These are phyloP conservation scores for Pilobolus umbonatus DNA, from an alignment of 192 early-diverging fungal species.

Conservation along the genomic window DNA sequence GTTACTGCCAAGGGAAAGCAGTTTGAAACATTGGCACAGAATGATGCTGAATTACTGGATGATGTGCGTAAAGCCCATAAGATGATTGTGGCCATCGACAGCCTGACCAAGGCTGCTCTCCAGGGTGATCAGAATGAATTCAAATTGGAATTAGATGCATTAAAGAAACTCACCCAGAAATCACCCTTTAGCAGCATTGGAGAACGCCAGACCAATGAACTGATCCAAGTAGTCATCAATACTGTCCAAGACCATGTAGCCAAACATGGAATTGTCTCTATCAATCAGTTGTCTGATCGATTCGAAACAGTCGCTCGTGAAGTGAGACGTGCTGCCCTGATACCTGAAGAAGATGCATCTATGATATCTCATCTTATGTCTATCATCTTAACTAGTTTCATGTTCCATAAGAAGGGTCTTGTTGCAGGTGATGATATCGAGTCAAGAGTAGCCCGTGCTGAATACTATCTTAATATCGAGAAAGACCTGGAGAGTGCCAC, in stretches of 20 bases:
- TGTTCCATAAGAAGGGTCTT: constrained; percentile 83
- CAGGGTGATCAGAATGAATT: constrained; percentile 54
- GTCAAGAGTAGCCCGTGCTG: constrained; percentile 72
- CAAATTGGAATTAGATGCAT: constrained; percentile 58
- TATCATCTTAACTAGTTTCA: constrained; percentile 59
- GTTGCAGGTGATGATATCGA: constrained; percentile 85
- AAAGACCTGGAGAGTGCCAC: constrained; percentile 82
- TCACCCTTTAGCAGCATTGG: constrained; percentile 32
- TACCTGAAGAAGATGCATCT: constrained; percentile 81
- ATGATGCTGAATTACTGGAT: constrained; percentile 65
- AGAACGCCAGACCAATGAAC: constrained; percentile 32
- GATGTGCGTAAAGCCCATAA: constrained; percentile 55
- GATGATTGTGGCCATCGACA: constrained; percentile 63
- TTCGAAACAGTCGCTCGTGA: constrained; percentile 67
- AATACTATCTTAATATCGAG: constrained; percentile 62
- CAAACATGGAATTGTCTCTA: constrained; percentile 60
- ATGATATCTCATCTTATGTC: constrained; percentile 79
- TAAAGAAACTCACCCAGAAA: constrained; percentile 50
- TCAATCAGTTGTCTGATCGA: constrained; percentile 58
- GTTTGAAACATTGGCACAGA: constrained; percentile 62
- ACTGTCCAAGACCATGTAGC: constrained; percentile 55
- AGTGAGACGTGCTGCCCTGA: constrained; percentile 75
- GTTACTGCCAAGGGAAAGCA: constrained; percentile 67
- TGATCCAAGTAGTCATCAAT: constrained; percentile 58
- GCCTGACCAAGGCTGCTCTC: constrained; percentile 55